phyloP scores from a whole-genome alignment of 306 rosid genomes.

The Carpinus viminea region DNA sequence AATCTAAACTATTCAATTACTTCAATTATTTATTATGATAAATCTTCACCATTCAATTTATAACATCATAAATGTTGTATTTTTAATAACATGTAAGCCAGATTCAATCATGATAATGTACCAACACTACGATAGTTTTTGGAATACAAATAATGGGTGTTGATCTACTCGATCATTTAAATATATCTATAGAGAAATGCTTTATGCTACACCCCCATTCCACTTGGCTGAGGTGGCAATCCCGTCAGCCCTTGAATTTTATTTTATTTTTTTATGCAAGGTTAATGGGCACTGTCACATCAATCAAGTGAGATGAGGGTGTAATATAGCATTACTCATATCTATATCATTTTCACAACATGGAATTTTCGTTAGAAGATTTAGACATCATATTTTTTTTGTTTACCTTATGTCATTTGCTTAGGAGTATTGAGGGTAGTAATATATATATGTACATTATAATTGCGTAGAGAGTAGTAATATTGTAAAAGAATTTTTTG shows the following conservation, averaged over 20 bases:
- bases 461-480: neutral
- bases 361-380: neutral
- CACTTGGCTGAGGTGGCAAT: too few species aligned
- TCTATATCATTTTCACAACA: neutral
- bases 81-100: too few species aligned
- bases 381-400: neutral
- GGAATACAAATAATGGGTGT: neutral
- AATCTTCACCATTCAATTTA: too few species aligned
- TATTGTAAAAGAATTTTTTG: neutral
- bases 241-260: too few species aligned
- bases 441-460: too few species aligned
- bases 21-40: too few species aligned
- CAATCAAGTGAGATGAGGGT: too few species aligned
- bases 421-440: neutral
- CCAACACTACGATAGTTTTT: neutral
- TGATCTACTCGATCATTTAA: neutral
- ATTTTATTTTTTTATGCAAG: too few species aligned
- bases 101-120: neutral
- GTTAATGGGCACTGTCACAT: too few species aligned
- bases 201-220: too few species aligned
- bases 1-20: too few species aligned
- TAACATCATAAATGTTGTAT: too few species aligned
- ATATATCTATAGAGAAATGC: neutral
- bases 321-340: neutral
- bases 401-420: neutral